Evolutionary conservation across 371 early-diverging fungal genomes (phyloP).

Genomic region (Paraphysoderma sedebokerense): DNA sequence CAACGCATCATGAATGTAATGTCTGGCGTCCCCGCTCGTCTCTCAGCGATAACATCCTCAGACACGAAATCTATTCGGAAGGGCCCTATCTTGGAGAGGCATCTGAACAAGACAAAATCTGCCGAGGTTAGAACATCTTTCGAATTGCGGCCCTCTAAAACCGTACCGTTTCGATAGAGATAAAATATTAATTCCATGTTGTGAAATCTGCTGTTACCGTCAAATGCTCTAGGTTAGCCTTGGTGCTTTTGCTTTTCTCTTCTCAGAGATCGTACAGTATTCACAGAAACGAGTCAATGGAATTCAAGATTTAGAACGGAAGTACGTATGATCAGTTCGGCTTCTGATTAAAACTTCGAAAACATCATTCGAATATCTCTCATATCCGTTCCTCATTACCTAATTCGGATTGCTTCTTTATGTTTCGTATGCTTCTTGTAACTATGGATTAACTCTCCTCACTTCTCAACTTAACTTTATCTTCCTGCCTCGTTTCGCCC

Average conservation of each 20-base stretch:
- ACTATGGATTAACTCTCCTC: too few relatives aligned
- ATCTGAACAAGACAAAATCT: constrained; percentile 39
- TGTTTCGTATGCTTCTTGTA: too few relatives aligned
- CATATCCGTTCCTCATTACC: too few relatives aligned
- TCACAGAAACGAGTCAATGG: constrained; percentile 83
- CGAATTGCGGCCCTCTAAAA: neutral
- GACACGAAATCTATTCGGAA: too few relatives aligned
- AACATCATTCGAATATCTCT: too few relatives aligned
- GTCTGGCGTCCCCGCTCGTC: too few relatives aligned
- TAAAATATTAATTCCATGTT: neutral
- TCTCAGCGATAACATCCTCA: too few relatives aligned
- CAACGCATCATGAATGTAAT: too few relatives aligned
- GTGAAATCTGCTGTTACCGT: neutral
- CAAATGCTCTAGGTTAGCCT: constrained; percentile 44
- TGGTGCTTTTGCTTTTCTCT: constrained; percentile 72
- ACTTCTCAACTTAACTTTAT: too few relatives aligned
- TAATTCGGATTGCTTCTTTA: neutral
- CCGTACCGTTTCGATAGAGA: neutral
- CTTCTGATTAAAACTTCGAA: neutral
- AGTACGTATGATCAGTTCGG: constrained; percentile 17
- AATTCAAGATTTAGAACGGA: constrained; percentile 85
- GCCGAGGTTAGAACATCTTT: constrained; percentile 23
- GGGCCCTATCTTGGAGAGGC: constrained; percentile 45
- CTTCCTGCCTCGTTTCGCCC: too few relatives aligned
- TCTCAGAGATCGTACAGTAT: constrained; percentile 88